Evolutionary conservation across 441 rosid genomes (phyloP), one percentile per base, ranked within the genome.

Genomic region (Brassica balearica): DNA sequence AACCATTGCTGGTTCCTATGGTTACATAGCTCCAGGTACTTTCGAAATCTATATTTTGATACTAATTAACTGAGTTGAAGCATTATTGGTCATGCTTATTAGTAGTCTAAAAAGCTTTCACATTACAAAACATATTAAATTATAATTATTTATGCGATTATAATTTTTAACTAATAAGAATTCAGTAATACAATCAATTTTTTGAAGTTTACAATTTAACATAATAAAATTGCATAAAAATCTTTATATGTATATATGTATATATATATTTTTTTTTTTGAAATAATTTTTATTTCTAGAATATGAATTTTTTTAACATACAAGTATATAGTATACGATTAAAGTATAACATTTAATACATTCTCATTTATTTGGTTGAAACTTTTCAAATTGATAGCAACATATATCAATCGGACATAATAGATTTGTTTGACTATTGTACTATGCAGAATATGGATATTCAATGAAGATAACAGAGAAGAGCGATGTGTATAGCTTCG

Each of bases 21-120:
- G 62, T 58, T 58, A 58, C 62, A 58, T 58, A 58, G 62, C 62
- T 58, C 62, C 62, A 58, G 62, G 62, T 58, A 58, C 62, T 3
- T 8, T 8, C 27, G 3, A 58, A 19, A 58, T 19, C 8, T 19
- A 3, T 55, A 2, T 55, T 53, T 17, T 55, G 22, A 55, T 15
- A 15, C 62, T 58, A 58, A 19, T 58, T 58, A 8, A 9, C 62
- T 19, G 62, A 58, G 1, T 8, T 58, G 62, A 58, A 58, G 3
- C 62, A 19, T 58, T 3, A 19, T 19, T 58, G 62, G 62, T 56
- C 27, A 55, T 53, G 22, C 59, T 53, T 53, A 55, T 55, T 17
- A 55, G 60, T 55, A 55, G 60, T 55, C 11, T 55, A 55, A 15
- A 17, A 10, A 17, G 23, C 2, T 55, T 55, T 55, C 3, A 17